phyloP scores from a whole-genome alignment of 1,284 basidiomycete species.

The Pterulicium gracile region DNA sequence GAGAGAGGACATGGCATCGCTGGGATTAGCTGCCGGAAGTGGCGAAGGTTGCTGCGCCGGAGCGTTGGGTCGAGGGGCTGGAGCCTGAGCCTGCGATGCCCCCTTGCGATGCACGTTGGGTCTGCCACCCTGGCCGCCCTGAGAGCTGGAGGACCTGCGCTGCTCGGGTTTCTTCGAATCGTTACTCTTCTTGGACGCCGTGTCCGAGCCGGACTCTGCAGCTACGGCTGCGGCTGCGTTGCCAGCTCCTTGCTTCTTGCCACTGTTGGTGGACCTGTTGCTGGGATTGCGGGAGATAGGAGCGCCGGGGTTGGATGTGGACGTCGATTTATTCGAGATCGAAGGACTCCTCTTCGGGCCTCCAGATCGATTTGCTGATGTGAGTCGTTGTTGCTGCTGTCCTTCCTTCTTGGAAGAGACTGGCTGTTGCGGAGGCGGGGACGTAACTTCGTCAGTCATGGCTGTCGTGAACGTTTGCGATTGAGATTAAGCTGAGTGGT shows the following conservation, averaged over 20 bases:
- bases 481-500: constrained; percentile 27
- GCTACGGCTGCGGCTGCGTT: constrained; percentile 35
- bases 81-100: constrained; percentile 36
- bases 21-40: constrained; percentile 24
- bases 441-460: constrained; percentile 71
- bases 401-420: constrained; percentile 54
- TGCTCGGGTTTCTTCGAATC: constrained; percentile 47
- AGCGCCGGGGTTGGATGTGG: constrained; percentile 30
- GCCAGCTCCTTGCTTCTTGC: constrained; percentile 38
- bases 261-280: constrained; percentile 52
- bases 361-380: constrained; percentile 28
- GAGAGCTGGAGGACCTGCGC: constrained; percentile 14
- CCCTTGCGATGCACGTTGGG: constrained; percentile 41
- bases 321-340: constrained; percentile 28
- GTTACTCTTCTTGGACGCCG: constrained; percentile 42
- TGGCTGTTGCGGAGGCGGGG: constrained; percentile 38
- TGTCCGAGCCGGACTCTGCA: constrained; percentile 58
- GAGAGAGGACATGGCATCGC: constrained; percentile 67
- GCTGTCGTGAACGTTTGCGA: constrained; percentile 58
- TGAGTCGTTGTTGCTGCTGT: constrained; percentile 34
- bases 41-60: constrained; percentile 18
- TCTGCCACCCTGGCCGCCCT: constrained; percentile 30
- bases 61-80: constrained; percentile 22
- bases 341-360: constrained; percentile 46
- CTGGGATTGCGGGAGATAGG: constrained; percentile 33